Conservation (phyloP, 2,329 filamentous ascomycete species). For the Albifimbria verrucaria region DNA sequence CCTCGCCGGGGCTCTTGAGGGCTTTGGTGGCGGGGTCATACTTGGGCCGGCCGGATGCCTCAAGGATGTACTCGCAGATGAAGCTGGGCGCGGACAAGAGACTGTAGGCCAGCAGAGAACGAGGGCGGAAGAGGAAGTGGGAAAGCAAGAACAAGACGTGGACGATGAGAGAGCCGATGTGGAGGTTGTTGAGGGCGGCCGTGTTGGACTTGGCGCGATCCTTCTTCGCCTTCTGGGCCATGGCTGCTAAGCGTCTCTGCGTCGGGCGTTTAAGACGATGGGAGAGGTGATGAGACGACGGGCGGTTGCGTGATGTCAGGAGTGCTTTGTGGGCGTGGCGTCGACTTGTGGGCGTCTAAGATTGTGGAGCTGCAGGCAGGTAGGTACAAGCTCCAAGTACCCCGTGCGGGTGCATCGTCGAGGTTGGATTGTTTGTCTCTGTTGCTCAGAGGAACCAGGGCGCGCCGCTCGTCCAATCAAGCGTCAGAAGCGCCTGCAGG, state of each 20-base stretch:
- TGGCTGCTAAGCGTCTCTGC: no score
- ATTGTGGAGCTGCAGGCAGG: background rate
- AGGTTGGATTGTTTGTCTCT: slow-evolving; percentile 11
- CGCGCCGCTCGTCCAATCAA: slow-evolving; percentile 11
- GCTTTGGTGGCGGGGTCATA: slow-evolving; percentile 61
- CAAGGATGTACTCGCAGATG: slow-evolving; percentile 79
- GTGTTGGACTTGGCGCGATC: slow-evolving; percentile 74
- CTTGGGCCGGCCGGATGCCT: slow-evolving; percentile 76
- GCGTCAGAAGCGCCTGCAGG: background rate
- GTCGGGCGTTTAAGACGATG: no score
- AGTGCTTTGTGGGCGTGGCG: background rate
- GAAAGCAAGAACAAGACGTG: slow-evolving; percentile 74
- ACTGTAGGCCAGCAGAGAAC: slow-evolving; percentile 65
- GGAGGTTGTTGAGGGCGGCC: slow-evolving; percentile 74
- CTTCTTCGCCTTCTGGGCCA: slow-evolving; percentile 64
- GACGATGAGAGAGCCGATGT: slow-evolving; percentile 68
- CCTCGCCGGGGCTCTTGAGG: slow-evolving; percentile 78
- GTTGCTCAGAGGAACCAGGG: slow-evolving; percentile 20
- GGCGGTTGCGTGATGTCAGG: background rate
- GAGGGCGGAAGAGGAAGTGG: slow-evolving; percentile 63
- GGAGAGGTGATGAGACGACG: background rate
- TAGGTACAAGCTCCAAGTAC: background rate
- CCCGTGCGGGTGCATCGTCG: background rate
- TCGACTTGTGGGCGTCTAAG: background rate
- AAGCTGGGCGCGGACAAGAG: slow-evolving; percentile 72